Conservation (phyloP, 768 basidiomycete species). For the Tephrocybe sp. region DNA sequence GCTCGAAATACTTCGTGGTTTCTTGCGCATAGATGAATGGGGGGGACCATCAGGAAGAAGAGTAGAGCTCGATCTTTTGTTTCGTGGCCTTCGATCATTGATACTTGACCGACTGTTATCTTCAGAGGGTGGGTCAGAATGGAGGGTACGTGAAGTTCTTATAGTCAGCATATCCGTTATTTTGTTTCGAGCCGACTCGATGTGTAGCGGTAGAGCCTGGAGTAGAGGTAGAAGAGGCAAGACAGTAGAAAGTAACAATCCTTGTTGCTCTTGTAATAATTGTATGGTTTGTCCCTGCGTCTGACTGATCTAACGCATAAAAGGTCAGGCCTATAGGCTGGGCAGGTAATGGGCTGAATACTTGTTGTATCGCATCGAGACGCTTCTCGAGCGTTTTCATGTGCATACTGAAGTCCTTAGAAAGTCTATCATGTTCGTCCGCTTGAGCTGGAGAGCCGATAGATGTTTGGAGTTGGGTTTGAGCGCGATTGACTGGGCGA, state of each 20-base stretch:
- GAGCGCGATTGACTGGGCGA: conserved; percentile 56
- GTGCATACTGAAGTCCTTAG: conserved; percentile 37
- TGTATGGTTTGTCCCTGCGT: conserved; percentile 49
- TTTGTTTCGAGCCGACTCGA: conserved; percentile 38
- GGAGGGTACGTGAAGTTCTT: conserved; percentile 2
- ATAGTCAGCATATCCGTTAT: conserved; percentile 30
- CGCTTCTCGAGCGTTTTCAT: conserved; percentile 51
- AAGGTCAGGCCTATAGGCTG: neutral
- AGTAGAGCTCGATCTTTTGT: conserved; percentile 19
- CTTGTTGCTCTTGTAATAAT: conserved; percentile 61
- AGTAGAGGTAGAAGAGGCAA: conserved; percentile 59
- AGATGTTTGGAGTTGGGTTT: conserved; percentile 55
- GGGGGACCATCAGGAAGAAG: conserved; percentile 11
- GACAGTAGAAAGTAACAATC: conserved; percentile 49
- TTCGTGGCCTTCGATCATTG: neutral
- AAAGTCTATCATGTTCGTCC: conserved; percentile 33
- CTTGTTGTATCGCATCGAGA: conserved; percentile 53
- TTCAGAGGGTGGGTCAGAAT: conserved; percentile 6
- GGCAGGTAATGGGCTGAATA: conserved; percentile 20
- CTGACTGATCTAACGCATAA: conserved; percentile 39
- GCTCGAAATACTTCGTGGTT: conserved; percentile 4
- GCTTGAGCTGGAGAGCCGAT: conserved; percentile 58
- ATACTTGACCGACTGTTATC: conserved; percentile 1
- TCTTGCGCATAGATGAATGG: conserved; percentile 11
- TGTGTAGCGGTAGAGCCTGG: conserved; percentile 55